Percentiles rank a stretch among this genome's conserved stretches.
These are phyloP conservation scores for Mycena haematopus DNA, from an alignment of 768 basidiomycete species.

Conservation along the genomic window DNA sequence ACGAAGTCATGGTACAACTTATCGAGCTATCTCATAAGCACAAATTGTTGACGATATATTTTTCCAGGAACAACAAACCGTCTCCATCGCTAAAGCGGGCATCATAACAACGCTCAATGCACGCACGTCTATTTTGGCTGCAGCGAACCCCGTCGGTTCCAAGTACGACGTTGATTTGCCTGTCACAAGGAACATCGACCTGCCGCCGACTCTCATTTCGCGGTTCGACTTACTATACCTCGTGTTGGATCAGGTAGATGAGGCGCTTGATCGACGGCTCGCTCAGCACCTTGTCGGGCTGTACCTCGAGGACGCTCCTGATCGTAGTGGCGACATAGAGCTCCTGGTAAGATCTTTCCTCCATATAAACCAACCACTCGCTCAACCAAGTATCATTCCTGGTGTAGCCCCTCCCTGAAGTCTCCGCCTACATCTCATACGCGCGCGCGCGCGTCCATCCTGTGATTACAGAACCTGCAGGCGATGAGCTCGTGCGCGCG, in stretches of 20 bases:
- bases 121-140: constrained; percentile 96
- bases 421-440: constrained; percentile 95
- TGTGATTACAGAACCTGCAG: constrained; percentile 83
- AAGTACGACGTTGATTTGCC: constrained; percentile 93
- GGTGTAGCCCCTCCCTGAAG: constrained; percentile 84
- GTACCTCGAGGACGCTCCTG: constrained; percentile 91
- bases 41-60: not conserved
- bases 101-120: constrained; percentile 99
- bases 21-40: not conserved
- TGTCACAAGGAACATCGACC: constrained; percentile 94
- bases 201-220: constrained; percentile 97
- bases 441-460: constrained; percentile 88
- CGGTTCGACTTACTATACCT: constrained; percentile 97
- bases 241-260: constrained; percentile 94
- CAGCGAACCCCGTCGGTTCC: constrained; percentile 95
- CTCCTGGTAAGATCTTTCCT: constrained; percentile 66
- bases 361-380: not conserved
- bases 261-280: constrained; percentile 80
- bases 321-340: constrained; percentile 63
- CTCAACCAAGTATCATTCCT: not conserved
- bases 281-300: constrained; percentile 93
- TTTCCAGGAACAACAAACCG: constrained; percentile 96
- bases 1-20: constrained; percentile 91
- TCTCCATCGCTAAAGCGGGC: constrained; percentile 98
- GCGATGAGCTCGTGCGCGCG: constrained; percentile 80